phyloP scores from a whole-genome alignment of 1,139 yeast species.

The Eremothecium sinecaudum region DNA sequence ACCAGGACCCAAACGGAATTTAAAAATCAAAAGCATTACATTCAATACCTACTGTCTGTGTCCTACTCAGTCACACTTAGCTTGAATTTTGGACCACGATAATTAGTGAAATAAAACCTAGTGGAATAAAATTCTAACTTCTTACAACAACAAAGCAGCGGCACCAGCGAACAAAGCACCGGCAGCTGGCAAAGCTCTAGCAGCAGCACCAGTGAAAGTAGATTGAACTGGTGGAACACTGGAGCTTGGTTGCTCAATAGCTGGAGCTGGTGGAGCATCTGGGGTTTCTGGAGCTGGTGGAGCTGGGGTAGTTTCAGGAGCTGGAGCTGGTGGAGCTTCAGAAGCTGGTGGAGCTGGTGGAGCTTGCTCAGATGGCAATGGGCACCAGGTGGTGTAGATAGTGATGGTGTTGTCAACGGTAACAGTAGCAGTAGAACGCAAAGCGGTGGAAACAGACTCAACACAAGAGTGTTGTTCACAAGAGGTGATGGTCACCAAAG shows the following conservation, averaged over 20 bases:
- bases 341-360: constrained; percentile 6
- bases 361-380: constrained; percentile 19
- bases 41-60: too few species aligned
- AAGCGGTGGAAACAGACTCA: constrained; percentile 30
- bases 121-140: constrained; percentile 3
- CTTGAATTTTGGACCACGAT: too few species aligned
- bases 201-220: constrained; percentile 31
- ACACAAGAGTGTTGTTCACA: constrained; percentile 33
- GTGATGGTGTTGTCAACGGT: constrained; percentile 30
- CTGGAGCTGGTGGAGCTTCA: constrained; percentile 8
- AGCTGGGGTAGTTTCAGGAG: constrained; percentile 8
- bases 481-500: constrained; percentile 43
- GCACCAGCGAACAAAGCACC: constrained; percentile 34
- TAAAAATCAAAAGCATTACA: too few species aligned
- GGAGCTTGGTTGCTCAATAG: constrained; percentile 15
- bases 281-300: constrained; percentile 6
- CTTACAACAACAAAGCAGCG: constrained; percentile 33
- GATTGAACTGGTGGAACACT: constrained; percentile 15
- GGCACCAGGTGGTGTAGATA: constrained; percentile 32
- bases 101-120: too few species aligned
- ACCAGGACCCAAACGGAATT: too few species aligned
- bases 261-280: constrained; percentile 8
- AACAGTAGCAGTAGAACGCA: constrained; percentile 31
- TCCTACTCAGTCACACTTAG: too few species aligned
- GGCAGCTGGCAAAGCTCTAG: constrained; percentile 32